Evolutionary conservation across 495 filamentous ascomycete species (phyloP).

Genomic region (Aspergillus olivimuriae): DNA sequence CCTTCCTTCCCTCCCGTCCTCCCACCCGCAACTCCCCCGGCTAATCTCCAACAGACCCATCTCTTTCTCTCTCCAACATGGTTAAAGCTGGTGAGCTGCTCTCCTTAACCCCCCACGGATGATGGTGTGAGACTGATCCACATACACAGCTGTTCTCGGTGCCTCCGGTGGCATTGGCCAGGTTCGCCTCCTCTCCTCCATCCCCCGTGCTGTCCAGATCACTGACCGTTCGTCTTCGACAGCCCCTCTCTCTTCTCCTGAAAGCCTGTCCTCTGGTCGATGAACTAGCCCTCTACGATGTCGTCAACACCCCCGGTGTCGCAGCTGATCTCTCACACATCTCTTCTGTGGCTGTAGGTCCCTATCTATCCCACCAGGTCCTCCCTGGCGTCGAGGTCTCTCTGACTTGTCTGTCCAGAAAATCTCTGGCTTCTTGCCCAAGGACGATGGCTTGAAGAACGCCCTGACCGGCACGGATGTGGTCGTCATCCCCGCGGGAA

Average conservation of each 20-base stretch:
- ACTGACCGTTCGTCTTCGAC: not conserved
- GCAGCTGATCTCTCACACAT: conserved; percentile 96
- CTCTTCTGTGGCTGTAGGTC: conserved; percentile 78
- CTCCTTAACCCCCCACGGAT: not conserved
- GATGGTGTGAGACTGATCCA: not conserved
- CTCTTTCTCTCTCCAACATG: conserved; percentile 40
- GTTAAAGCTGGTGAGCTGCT: conserved; percentile 73
- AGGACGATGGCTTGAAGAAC: conserved; percentile 81
- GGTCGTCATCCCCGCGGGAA: conserved; percentile 93
- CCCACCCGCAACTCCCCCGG: not conserved
- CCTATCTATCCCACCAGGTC: not conserved
- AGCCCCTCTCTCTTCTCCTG: conserved; percentile 94
- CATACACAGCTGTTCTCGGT: conserved; percentile 73
- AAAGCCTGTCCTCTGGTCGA: conserved; percentile 81
- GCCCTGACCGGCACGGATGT: conserved; percentile 89
- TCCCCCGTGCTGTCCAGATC: not conserved
- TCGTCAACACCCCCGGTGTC: conserved; percentile 96
- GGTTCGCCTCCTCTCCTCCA: conserved; percentile 40
- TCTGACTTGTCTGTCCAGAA: too few relatives aligned
- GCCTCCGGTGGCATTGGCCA: conserved; percentile 98
- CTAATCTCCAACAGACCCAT: not conserved
- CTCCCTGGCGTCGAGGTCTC: too few relatives aligned
- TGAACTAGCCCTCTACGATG: conserved; percentile 95
- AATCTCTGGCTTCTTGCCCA: conserved; percentile 83
- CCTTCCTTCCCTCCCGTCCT: not conserved